Conservation (phyloP, 164 flowering plant genomes). For the Dillenia turbinata region DNA sequence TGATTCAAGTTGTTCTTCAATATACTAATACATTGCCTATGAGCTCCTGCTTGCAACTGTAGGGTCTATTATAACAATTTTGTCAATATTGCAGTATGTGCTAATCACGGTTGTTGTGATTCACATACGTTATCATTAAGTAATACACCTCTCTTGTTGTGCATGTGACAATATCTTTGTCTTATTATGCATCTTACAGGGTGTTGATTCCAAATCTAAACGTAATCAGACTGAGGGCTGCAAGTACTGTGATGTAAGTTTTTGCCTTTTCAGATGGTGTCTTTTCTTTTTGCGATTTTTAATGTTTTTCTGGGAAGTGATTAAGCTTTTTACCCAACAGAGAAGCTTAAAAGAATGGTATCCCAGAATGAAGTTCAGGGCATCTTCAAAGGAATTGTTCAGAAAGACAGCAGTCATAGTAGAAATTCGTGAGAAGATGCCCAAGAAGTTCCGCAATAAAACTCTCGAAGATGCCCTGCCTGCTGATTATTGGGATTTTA, state of each 20-base stretch:
- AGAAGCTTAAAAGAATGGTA: conserved; percentile 37
- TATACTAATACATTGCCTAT: no score
- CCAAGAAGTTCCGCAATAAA: conserved; percentile 26
- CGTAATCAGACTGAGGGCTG: conserved; percentile 30
- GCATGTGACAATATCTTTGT: conserved; percentile 3
- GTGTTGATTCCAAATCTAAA: conserved; percentile 11
- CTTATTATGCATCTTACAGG: conserved; percentile 35
- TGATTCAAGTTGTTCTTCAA: no score
- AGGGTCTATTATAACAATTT: no score
- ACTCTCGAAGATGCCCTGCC: conserved; percentile 28
- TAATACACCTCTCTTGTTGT: no score
- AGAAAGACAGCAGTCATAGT: conserved; percentile 48
- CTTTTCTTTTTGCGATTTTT: conserved; percentile 4
- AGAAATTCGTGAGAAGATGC: conserved; percentile 40
- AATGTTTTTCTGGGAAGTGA: not conserved
- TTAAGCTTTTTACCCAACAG: conserved; percentile 28
- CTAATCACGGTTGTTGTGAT: no score
- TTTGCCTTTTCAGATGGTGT: conserved; percentile 4
- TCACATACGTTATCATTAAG: no score
- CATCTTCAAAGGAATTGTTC: conserved; percentile 42
- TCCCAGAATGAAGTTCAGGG: conserved; percentile 64
- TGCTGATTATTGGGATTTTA: conserved; percentile 76
- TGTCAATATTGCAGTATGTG: no score
- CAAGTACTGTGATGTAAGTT: conserved; percentile 78
- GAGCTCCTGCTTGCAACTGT: no score